phyloP scores from a whole-genome alignment of 495 filamentous ascomycete genomes.

The Arthonia radiata region DNA sequence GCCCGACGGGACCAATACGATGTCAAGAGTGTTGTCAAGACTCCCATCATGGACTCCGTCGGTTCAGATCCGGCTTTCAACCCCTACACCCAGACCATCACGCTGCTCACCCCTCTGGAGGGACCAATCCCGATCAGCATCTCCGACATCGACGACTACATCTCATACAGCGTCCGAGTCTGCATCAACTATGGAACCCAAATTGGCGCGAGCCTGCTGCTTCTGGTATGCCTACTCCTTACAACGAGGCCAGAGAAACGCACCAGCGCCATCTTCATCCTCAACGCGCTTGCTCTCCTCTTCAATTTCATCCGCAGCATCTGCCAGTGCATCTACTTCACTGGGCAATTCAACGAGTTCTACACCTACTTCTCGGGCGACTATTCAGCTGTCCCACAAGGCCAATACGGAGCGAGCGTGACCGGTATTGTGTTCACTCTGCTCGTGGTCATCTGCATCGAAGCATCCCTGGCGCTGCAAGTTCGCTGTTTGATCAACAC shows the following conservation, averaged over 20 bases:
- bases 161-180: constrained; percentile 24
- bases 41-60: background rate
- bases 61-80: constrained; percentile 14
- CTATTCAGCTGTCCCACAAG: constrained; percentile 21
- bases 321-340: constrained; percentile 31
- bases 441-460: constrained; percentile 33
- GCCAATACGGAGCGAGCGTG: constrained; percentile 25
- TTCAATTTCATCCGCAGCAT: constrained; percentile 36
- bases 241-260: constrained; percentile 39
- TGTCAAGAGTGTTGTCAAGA: background rate
- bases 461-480: constrained; percentile 48
- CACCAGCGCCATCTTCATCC: constrained; percentile 29
- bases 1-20: background rate
- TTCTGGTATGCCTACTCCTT: constrained; percentile 38
- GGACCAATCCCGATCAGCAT: constrained; percentile 24
- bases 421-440: constrained; percentile 26
- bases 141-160: constrained; percentile 20
- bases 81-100: constrained; percentile 32
- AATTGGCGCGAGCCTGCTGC: constrained; percentile 44
- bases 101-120: constrained; percentile 25
- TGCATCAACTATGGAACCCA: constrained; percentile 49
- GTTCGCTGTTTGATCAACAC: constrained; percentile 32
- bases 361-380: constrained; percentile 36
- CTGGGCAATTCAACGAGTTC: constrained; percentile 27
- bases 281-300: constrained; percentile 35